These are phyloP conservation scores for Centaurea solstitialis DNA, from an alignment of 129 eudicot species.

Conservation along the genomic window DNA sequence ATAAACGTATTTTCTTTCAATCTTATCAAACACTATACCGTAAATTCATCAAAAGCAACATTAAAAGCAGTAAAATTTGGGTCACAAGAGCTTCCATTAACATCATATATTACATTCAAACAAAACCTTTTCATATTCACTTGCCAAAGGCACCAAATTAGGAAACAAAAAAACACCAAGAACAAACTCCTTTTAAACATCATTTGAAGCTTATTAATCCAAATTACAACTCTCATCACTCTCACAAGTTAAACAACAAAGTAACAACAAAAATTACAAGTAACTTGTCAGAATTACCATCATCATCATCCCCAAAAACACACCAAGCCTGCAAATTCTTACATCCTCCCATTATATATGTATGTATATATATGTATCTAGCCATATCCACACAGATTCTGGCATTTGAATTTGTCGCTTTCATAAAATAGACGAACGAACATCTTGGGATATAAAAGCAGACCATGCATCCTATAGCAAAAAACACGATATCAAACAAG, in stretches of 20 bases:
- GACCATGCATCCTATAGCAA: constrained; percentile 80
- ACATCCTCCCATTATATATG: not conserved
- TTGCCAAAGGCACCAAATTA: not conserved
- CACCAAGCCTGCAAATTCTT: constrained; percentile 8
- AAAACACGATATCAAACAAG: constrained; percentile 9
- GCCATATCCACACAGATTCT: constrained; percentile 15
- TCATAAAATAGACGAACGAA: constrained; percentile 31
- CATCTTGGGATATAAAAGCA: constrained; percentile 59
- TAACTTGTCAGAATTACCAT: constrained; percentile 20
- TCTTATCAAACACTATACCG: no score
- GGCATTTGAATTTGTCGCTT: not conserved
- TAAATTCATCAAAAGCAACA: no score
- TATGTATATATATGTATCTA: not conserved
- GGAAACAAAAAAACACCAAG: not conserved
- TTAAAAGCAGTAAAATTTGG: not conserved
- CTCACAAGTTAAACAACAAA: not conserved
- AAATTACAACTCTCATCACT: constrained; percentile 18
- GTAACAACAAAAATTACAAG: constrained; percentile 14
- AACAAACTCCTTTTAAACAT: constrained; percentile 13
- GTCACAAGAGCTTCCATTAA: not conserved
- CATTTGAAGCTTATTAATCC: constrained; percentile 14
- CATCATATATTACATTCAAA: not conserved
- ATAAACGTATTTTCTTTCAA: no score
- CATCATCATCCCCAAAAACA: constrained; percentile 10
- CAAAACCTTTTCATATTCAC: not conserved